Base-by-base conservation (phyloP, 192 early-diverging fungal species). In the Dispira simplex region DNA sequence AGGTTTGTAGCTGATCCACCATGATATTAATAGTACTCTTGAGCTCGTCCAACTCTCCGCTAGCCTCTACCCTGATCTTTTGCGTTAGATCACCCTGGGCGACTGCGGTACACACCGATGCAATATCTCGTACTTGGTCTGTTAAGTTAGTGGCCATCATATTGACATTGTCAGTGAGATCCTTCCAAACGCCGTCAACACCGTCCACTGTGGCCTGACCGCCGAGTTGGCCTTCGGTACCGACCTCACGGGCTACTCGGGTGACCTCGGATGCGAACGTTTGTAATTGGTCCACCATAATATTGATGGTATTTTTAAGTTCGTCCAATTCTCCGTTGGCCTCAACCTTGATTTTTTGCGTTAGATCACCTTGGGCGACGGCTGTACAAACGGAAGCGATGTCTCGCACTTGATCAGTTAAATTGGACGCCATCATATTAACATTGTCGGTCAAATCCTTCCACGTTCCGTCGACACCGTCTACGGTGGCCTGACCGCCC, bases 91-190 rank as follows among this genome's bases (percentile, higher is more conserved):
- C 78, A 45, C 77, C 77, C 14, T 65, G 47, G 13, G 74, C 77
- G 11, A 79, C 75, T 14, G 75, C 75, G 20, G 68, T 75, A 26
- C 67, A 75, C 14, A 79, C 78, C 46, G 52, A 62, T 11, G 78
- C 73, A 66, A 79, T 79, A 16, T 66, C 66, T 46, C 78, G 76
- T 16, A 81, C 80, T 63, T 82, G 81, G 23, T 68, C 70, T 0
- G 81, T 82, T 10, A 82, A 64, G 64, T 82, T 82, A 6, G 63
- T 66, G 5, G 81, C 81, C 81, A 82, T 82, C 10, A 71, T 72
- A 60, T 82, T 82, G 32, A 82, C 80, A 46, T 77, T 77, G 47
- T 78, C 80, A 0, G 78, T 82, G 11, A 81, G 52, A 48, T 77
- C 73, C 16, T 68, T 75, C 82, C 79, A 81, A 0, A 75, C 81